Conservation (phyloP, 352 stramenopile species). For the Phytophthora citricola region DNA sequence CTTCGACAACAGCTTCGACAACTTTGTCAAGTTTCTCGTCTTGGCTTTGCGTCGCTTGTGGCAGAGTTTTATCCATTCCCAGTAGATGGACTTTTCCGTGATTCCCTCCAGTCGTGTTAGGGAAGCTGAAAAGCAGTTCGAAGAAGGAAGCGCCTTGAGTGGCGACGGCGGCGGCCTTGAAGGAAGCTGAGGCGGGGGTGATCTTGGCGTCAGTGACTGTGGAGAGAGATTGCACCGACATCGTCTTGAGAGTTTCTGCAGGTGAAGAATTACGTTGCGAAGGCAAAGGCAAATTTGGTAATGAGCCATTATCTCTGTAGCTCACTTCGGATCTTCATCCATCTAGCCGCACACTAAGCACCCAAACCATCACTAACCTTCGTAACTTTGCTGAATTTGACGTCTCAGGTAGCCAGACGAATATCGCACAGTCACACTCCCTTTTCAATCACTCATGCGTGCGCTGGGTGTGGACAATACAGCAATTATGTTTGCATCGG, state of each 20-base stretch:
- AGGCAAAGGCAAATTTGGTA: constrained; percentile 10
- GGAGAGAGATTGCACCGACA: constrained; percentile 24
- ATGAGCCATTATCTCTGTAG: background rate
- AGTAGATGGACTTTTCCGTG: background rate
- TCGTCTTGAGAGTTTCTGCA: background rate
- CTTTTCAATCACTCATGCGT: too few species aligned
- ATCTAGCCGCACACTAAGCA: constrained; percentile 2
- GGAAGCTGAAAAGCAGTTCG: constrained; percentile 4
- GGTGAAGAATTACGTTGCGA: background rate
- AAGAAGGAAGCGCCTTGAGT: background rate
- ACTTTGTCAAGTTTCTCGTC: background rate
- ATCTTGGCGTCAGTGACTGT: constrained; percentile 5
- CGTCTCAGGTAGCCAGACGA: too few species aligned
- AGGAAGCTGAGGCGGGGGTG: background rate
- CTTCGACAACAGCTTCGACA: background rate
- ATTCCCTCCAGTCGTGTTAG: background rate
- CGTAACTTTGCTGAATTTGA: too few species aligned
- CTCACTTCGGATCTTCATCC: too few species aligned
- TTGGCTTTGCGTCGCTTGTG: background rate
- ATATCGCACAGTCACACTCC: too few species aligned
- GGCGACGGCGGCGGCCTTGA: background rate
- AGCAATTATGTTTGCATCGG: too few species aligned
- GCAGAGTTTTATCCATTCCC: background rate
- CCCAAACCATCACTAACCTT: background rate
- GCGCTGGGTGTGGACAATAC: too few species aligned